These are phyloP conservation scores for Pleodorina starrii DNA, from an alignment of 139 green algal genomes.

Conservation along the genomic window DNA sequence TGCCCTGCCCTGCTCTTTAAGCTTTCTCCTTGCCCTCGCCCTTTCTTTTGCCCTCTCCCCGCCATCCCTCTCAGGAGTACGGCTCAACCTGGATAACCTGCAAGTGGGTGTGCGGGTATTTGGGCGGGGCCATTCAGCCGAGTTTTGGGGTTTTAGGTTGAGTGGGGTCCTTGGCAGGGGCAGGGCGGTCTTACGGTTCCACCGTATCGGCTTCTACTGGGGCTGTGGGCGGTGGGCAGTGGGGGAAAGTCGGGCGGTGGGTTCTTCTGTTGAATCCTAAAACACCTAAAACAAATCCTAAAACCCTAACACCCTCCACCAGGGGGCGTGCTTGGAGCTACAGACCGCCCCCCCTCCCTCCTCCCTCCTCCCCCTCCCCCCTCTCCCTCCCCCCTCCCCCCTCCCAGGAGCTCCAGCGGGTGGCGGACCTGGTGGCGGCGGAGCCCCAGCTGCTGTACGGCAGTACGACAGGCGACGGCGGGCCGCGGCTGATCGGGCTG, in stretches of 20 bases:
- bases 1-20: too few relatives aligned
- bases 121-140: background rate
- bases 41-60: background rate
- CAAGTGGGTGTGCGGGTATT: background rate
- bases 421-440: constrained; percentile 35
- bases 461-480: background rate
- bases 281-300: too few relatives aligned
- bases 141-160: background rate
- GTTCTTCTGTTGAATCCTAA: too few relatives aligned
- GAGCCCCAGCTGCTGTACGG: background rate
- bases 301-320: too few relatives aligned
- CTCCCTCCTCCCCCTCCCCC: background rate
- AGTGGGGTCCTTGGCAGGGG: too few relatives aligned
- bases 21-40: too few relatives aligned
- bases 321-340: background rate
- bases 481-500: constrained; percentile 39
- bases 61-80: constrained; percentile 55
- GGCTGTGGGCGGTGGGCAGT: too few relatives aligned
- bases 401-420: constrained; percentile 47
- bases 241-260: too few relatives aligned
- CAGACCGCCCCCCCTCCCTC: too few relatives aligned
- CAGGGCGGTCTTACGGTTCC: too few relatives aligned
- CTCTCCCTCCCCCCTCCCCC: background rate
- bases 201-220: too few relatives aligned
- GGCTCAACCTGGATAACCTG: constrained; percentile 60